These are phyloP conservation scores for Verticillium isaacii DNA, from an alignment of 2,329 filamentous ascomycete species.

Conservation along the genomic window DNA sequence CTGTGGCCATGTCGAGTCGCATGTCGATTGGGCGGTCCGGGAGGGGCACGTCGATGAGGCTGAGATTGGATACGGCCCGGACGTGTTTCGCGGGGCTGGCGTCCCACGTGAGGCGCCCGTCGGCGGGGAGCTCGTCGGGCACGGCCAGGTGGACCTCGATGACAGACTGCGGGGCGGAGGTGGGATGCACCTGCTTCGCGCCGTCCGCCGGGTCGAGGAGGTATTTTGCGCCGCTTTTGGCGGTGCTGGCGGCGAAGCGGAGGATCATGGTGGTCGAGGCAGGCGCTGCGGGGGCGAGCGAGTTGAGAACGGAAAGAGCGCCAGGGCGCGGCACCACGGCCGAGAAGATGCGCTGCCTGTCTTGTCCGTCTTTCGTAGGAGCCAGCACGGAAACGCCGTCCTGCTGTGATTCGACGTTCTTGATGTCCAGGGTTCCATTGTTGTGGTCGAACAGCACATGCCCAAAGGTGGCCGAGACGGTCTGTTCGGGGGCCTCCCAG, in stretches of 20 bases:
- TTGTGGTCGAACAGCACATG: constrained; percentile 38
- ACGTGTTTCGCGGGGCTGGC: constrained; percentile 21
- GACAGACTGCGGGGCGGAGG: background rate
- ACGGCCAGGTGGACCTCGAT: constrained; percentile 13
- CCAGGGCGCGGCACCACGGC: constrained; percentile 43
- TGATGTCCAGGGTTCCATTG: background rate
- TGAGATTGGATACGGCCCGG: constrained; percentile 30
- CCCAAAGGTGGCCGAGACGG: constrained; percentile 41
- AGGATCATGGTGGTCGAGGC: constrained; percentile 33
- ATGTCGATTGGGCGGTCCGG: constrained; percentile 43
- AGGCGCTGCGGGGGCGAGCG: constrained; percentile 14
- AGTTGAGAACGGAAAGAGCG: constrained; percentile 28
- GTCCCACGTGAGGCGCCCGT: constrained; percentile 12
- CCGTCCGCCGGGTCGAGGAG: background rate
- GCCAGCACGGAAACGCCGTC: background rate
- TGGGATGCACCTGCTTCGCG: background rate
- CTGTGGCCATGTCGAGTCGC: constrained; percentile 34
- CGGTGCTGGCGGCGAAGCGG: constrained; percentile 35
- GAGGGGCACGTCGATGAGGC: constrained; percentile 38
- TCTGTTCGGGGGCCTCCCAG: background rate
- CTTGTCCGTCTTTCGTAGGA: background rate
- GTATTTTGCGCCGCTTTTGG: background rate
- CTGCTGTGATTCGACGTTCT: background rate
- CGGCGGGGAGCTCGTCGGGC: constrained; percentile 6
- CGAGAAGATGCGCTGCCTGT: constrained; percentile 30